Conservation (phyloP, 169 alveolate genomes). For the Cryptosporidium andersoni region DNA sequence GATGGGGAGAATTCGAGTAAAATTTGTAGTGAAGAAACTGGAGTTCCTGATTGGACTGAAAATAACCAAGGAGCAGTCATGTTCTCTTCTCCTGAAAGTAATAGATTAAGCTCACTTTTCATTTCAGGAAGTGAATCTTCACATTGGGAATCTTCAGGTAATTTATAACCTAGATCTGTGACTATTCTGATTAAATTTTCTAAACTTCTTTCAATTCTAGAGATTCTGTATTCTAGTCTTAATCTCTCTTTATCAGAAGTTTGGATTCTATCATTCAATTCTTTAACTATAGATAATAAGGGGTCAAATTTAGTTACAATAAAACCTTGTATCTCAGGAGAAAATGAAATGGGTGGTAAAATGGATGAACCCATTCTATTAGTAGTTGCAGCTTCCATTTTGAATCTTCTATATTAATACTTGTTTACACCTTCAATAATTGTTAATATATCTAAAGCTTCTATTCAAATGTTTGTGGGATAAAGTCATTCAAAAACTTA, state of each 20-base stretch:
- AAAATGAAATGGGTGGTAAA: conserved; percentile 74
- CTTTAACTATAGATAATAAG: conserved; percentile 86
- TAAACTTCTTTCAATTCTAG: conserved; percentile 57
- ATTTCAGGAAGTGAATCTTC: conserved; percentile 66
- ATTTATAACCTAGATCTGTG: conserved; percentile 62
- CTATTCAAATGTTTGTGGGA: neutral
- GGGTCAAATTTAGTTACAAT: conserved; percentile 89
- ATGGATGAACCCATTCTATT: conserved; percentile 31
- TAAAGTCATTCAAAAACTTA: no score
- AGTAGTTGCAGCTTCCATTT: neutral
- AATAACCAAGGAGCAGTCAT: conserved; percentile 88
- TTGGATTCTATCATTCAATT: conserved; percentile 86
- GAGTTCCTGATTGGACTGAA: conserved; percentile 89
- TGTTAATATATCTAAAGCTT: no score
- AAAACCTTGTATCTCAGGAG: conserved; percentile 84
- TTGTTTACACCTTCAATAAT: neutral
- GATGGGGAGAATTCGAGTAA: conserved; percentile 85
- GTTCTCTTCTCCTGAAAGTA: conserved; percentile 64
- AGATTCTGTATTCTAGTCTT: conserved; percentile 55
- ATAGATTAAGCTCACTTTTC: conserved; percentile 49
- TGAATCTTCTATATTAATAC: conserved; percentile 2
- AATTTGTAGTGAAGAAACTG: conserved; percentile 88
- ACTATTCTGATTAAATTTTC: conserved; percentile 58
- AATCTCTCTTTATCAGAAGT: conserved; percentile 83
- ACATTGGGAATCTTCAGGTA: conserved; percentile 51